Percentiles rank a stretch among this genome's conserved stretches.
Evolutionary conservation across 768 basidiomycete species (phyloP).

Genomic region (Crucibulum laeve): DNA sequence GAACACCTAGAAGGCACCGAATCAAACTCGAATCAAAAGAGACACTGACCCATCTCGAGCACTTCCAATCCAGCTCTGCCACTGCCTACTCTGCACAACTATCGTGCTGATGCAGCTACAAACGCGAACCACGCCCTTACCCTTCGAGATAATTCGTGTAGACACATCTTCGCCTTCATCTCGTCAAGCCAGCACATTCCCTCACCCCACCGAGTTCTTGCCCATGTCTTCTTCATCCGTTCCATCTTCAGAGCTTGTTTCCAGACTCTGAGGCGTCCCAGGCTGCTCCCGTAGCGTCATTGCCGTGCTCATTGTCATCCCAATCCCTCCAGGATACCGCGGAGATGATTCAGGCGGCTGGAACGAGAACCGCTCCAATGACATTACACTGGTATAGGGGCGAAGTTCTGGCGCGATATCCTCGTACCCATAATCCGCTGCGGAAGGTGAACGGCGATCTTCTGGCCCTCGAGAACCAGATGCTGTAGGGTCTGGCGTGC

Average conservation of each 20-base stretch:
- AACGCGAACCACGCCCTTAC: too few relatives aligned
- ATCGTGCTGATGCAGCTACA: too few relatives aligned
- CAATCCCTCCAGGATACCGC: conserved; percentile 6
- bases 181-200: neutral
- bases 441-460: conserved; percentile 6
- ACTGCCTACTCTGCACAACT: neutral
- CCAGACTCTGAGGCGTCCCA: conserved; percentile 19
- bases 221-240: conserved; percentile 27
- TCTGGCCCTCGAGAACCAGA: conserved; percentile 5
- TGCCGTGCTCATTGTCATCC: conserved; percentile 11
- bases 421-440: conserved; percentile 19
- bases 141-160: too few relatives aligned
- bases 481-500: neutral
- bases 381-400: conserved; percentile 25
- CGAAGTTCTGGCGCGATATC: conserved; percentile 24
- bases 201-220: conserved; percentile 15
- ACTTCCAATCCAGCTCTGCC: neutral
- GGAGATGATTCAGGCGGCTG: conserved; percentile 19
- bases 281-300: conserved; percentile 8
- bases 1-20: conserved; percentile 25
- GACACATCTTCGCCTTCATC: too few relatives aligned
- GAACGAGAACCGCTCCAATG: conserved; percentile 23
- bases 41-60: neutral
- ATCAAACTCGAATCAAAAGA: conserved; percentile 7
- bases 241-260: conserved; percentile 30